Base-by-base conservation (phyloP, 1,139 yeast genomes). In the Diutina scorzettiae region DNA sequence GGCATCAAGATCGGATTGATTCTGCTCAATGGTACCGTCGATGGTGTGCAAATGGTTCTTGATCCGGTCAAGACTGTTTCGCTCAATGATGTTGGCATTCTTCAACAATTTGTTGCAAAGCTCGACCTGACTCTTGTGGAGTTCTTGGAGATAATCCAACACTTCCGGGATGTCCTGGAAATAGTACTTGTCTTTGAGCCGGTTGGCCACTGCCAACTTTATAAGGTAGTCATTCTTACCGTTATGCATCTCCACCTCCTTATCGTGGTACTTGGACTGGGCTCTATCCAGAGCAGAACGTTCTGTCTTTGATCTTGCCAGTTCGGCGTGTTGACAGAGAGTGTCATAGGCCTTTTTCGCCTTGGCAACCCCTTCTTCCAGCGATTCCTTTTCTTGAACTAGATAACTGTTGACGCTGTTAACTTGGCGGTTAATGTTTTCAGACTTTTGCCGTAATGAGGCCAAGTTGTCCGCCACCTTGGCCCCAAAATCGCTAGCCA, bases 101-200 rank as follows among this genome's bases (percentile, higher is more conserved):
- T 69, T 72, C 70, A 86, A 71, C 28, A 87, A 65, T 45, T 73
- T 72, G 59, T 93, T 93, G 48, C 86, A 55, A 48, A 82, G 72
- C 17, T 75, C 69, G 2, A 85, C 89, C 47, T 91, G 75, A 32
- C 79, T 71, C 58, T 91, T 96, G 57, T 84, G 85, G 50, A 89
- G 63, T 53, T 81, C 86, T 61, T 93, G 98, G 51, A 80, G 65
- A 41, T 87, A 75, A 59, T 93, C 98, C 49, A 91, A 67, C 32
- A 86, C 62, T 60, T 89, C 96, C 0, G 99, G 99, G 18, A 87
- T 64, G 59, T 93, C 98, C 60, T 91, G 97, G 55, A 83, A 89
- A 58, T 71, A 89, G 61, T 81, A 87, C 59, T 91, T 91, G 59
- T 89, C 96, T 62, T 91, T 93, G 48, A 89, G 65, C 48, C 97